These are phyloP conservation scores for Talaromyces sp. DNA, from an alignment of 2,329 filamentous ascomycete genomes.

Conservation along the genomic window DNA sequence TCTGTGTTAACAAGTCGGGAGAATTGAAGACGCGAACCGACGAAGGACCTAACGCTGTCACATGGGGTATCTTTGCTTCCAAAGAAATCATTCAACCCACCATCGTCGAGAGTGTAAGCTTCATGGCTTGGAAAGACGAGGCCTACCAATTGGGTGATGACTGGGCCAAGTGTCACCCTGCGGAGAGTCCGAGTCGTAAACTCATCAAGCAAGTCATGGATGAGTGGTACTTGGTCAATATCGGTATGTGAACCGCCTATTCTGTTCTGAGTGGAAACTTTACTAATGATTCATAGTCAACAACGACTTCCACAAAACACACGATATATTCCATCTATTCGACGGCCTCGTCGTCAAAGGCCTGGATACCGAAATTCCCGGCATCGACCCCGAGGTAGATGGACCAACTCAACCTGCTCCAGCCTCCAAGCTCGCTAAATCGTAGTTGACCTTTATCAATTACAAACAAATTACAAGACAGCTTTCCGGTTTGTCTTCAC, in stretches of 20 bases:
- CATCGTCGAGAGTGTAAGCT: slow-evolving; percentile 97
- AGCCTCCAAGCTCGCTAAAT: not conserved
- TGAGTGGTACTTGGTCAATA: slow-evolving; percentile 90
- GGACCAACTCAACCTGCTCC: slow-evolving; percentile 13
- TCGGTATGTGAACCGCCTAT: slow-evolving; percentile 57
- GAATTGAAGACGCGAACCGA: slow-evolving; percentile 78
- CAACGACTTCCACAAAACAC: slow-evolving; percentile 88
- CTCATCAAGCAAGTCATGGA: slow-evolving; percentile 81
- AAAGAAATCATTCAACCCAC: slow-evolving; percentile 99
- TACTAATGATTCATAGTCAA: slow-evolving; percentile 60
- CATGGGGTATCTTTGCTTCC: slow-evolving; percentile 97
- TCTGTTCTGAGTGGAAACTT: slow-evolving; percentile 1
- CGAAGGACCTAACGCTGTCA: slow-evolving; percentile 90
- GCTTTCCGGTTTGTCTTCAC: not conserved
- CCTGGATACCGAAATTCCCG: slow-evolving; percentile 26
- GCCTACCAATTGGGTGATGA: slow-evolving; percentile 88
- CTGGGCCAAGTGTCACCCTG: slow-evolving; percentile 87
- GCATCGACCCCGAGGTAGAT: slow-evolving; percentile 17
- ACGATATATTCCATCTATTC: slow-evolving; percentile 80
- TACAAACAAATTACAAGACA: not conserved
- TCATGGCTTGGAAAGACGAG: slow-evolving; percentile 98
- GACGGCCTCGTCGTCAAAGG: slow-evolving; percentile 56
- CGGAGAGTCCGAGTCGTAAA: slow-evolving; percentile 67
- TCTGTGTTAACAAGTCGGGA: slow-evolving; percentile 81
- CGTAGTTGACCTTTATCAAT: not conserved